Conservation (phyloP, 768 basidiomycete species). For the Arthromyces matolae region DNA sequence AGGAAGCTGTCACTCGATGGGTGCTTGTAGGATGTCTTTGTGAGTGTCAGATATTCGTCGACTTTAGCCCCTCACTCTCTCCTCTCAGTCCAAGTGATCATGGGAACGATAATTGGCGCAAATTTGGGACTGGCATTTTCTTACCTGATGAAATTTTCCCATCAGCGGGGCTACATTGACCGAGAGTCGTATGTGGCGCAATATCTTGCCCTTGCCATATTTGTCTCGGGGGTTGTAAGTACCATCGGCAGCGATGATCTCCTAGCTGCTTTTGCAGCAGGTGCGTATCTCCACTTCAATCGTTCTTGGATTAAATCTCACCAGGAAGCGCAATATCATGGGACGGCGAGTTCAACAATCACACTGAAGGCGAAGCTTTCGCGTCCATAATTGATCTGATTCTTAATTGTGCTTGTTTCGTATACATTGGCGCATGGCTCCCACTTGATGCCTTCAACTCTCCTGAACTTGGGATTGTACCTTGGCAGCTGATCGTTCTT, state of each 20-base stretch:
- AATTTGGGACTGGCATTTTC: conserved; percentile 58
- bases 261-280: conserved; percentile 81
- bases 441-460: conserved; percentile 58
- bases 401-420: conserved; percentile 73
- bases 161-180: conserved; percentile 62
- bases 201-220: conserved; percentile 66
- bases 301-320: not conserved
- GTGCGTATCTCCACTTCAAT: conserved; percentile 29
- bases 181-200: conserved; percentile 89
- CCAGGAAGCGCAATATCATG: conserved; percentile 61
- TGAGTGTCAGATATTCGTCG: conserved; percentile 28
- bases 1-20: conserved; percentile 78
- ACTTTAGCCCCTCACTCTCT: not conserved
- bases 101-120: conserved; percentile 75
- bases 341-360: conserved; percentile 81
- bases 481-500: conserved; percentile 70
- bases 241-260: conserved; percentile 85
- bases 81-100: conserved; percentile 66
- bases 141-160: conserved; percentile 66
- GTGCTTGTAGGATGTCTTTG: conserved; percentile 81
- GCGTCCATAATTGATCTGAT: conserved; percentile 88
- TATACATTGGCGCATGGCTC: conserved; percentile 86
- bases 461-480: conserved; percentile 55
- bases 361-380: conserved; percentile 83
- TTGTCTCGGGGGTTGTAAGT: conserved; percentile 72